Conservation (phyloP, 225 moss, liverwort and hornwort species). For the Sphagnum contortum region DNA sequence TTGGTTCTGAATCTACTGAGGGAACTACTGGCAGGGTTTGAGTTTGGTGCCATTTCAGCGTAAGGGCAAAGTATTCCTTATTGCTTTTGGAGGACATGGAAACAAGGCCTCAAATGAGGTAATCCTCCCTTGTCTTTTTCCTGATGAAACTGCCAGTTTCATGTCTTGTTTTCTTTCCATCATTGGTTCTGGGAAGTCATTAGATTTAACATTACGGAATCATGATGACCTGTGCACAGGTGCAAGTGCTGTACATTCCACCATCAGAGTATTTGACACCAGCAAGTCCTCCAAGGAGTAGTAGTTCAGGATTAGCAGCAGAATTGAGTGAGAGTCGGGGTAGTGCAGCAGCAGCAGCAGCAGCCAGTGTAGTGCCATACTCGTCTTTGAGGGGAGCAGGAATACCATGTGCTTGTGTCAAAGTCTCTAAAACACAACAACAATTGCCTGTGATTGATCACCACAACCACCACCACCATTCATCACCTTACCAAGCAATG, state of each 20-base stretch:
- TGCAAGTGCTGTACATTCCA: conserved; percentile 49
- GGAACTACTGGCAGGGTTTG: conserved; percentile 45
- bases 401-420: conserved; percentile 73
- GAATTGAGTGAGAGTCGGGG: conserved; percentile 27
- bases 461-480: conserved; percentile 27
- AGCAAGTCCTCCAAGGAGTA: conserved; percentile 27
- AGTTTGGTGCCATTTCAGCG: conserved; percentile 73
- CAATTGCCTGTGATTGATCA: conserved; percentile 49
- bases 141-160: neutral
- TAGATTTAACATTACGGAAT: neutral
- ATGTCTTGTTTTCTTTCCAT: conserved; percentile 1
- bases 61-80: conserved; percentile 73
- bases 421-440: conserved; percentile 60
- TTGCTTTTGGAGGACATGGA: conserved; percentile 83
- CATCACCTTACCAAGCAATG: conserved; percentile 26
- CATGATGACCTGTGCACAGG: conserved; percentile 15
- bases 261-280: conserved; percentile 39
- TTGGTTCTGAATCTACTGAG: no score
- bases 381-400: conserved; percentile 42
- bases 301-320: conserved; percentile 1
- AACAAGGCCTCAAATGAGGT: conserved; percentile 48
- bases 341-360: conserved; percentile 19
- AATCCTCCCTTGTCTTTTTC: neutral
- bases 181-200: neutral
- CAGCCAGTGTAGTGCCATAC: conserved; percentile 3